phyloP scores from a whole-genome alignment of 345 rosid genomes.

The Limnanthes douglasii region DNA sequence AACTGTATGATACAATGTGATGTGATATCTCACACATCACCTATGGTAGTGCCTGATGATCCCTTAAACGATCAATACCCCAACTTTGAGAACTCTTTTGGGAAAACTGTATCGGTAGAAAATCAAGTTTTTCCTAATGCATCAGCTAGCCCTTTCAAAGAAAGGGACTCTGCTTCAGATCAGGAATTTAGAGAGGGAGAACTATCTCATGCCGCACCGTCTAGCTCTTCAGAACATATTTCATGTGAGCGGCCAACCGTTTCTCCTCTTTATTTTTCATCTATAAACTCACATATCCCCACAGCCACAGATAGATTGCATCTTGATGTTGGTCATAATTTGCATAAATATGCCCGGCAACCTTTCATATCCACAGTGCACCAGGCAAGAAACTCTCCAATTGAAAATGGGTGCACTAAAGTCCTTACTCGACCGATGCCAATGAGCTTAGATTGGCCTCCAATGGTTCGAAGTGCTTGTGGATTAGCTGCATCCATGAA shows the following conservation, averaged over 20 bases:
- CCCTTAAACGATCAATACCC: constrained; percentile 16
- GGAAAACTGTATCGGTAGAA: constrained; percentile 17
- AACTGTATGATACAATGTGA: constrained; percentile 13
- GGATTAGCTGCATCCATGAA: constrained; percentile 53
- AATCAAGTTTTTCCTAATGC: constrained; percentile 13
- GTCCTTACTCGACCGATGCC: constrained; percentile 58
- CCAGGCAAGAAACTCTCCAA: constrained; percentile 54
- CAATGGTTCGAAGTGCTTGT: constrained; percentile 63
- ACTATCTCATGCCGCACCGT: constrained; percentile 14
- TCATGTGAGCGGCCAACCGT: constrained; percentile 88
- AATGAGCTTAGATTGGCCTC: constrained; percentile 97
- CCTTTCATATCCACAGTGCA: constrained; percentile 62
- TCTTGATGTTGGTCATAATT: constrained; percentile 81
- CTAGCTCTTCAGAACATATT: constrained; percentile 34
- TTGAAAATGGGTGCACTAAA: constrained; percentile 52
- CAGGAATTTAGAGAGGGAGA: constrained; percentile 23
- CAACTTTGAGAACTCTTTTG: constrained; percentile 13
- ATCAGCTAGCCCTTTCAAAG: constrained; percentile 14
- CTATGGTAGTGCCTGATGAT: constrained; percentile 13
- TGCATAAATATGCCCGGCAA: constrained; percentile 62
- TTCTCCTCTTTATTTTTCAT: constrained; percentile 57
- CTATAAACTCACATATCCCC: constrained; percentile 58
- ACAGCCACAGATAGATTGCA: constrained; percentile 90
- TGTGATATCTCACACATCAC: constrained; percentile 13
- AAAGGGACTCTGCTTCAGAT: constrained; percentile 21